Evolutionary conservation across 164 flowering plant species (phyloP).

Genomic region (Chimonanthus salicifolius): DNA sequence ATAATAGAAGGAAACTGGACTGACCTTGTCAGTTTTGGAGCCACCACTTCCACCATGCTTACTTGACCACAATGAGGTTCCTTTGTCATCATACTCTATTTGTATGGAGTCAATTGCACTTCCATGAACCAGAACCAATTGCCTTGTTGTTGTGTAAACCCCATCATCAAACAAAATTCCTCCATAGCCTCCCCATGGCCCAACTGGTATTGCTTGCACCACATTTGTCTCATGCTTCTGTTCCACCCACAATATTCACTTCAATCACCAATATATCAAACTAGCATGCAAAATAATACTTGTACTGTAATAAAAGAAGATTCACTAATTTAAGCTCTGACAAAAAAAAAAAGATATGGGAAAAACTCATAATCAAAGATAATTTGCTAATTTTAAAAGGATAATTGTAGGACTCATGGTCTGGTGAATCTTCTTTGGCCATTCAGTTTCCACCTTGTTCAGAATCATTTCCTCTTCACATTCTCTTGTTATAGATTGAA

Average conservation of each 20-base stretch:
- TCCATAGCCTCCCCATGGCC: slow-evolving; percentile 88
- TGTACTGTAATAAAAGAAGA: too few relatives aligned
- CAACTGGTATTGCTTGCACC: slow-evolving; percentile 34
- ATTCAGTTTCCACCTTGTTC: too few relatives aligned
- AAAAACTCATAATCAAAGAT: background rate
- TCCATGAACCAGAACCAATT: slow-evolving; percentile 36
- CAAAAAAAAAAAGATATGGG: background rate
- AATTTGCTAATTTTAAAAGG: too few relatives aligned
- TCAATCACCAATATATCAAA: slow-evolving; percentile 1
- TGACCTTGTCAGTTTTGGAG: slow-evolving; percentile 46
- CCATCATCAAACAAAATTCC: slow-evolving; percentile 73
- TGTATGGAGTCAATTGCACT: slow-evolving; percentile 44
- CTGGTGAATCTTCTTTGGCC: too few relatives aligned
- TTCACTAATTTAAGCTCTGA: background rate
- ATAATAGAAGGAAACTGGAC: background rate
- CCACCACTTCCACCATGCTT: slow-evolving; percentile 69
- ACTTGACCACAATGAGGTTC: slow-evolving; percentile 53
- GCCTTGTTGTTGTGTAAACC: slow-evolving; percentile 46
- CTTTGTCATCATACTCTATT: slow-evolving; percentile 57
- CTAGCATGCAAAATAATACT: background rate
- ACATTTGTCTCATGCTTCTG: slow-evolving; percentile 15
- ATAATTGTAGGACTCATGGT: too few relatives aligned
- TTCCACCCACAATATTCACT: background rate
- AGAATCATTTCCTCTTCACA: too few relatives aligned
- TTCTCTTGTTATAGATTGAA: too few relatives aligned